Evolutionary conservation across 2,329 filamentous ascomycete genomes (phyloP).

Genomic region (Colletotrichum australisinense): DNA sequence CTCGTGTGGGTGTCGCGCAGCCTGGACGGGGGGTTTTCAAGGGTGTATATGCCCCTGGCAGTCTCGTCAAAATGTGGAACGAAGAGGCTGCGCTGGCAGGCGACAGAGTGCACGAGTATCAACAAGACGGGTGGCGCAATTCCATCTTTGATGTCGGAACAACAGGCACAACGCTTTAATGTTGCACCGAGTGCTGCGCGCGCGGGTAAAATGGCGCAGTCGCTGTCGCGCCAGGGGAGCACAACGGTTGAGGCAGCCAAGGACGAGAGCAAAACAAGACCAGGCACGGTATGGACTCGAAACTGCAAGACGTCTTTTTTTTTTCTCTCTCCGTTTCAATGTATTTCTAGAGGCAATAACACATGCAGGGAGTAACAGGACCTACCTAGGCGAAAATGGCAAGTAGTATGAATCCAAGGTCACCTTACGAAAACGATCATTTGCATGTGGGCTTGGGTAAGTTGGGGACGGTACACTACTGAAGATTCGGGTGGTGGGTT

Average conservation of each 20-base stretch:
- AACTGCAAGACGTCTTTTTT: not conserved
- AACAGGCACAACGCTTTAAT: conserved; percentile 31
- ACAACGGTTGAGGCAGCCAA: not conserved
- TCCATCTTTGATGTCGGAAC: conserved; percentile 75
- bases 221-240: not conserved
- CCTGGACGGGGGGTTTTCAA: conserved; percentile 74
- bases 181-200: conserved; percentile 1
- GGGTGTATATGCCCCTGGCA: conserved; percentile 88
- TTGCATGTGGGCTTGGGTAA: not conserved
- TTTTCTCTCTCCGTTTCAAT: not conserved
- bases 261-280: not conserved
- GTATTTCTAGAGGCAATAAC: conserved; percentile 18
- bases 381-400: conserved; percentile 21
- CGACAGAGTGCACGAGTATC: conserved; percentile 81
- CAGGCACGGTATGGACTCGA: conserved; percentile 10
- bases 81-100: conserved; percentile 78
- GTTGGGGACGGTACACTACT: not conserved
- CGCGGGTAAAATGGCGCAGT: conserved; percentile 11
- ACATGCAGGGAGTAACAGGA: conserved; percentile 19
- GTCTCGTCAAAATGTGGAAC: conserved; percentile 90
- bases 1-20: conserved; percentile 75
- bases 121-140: conserved; percentile 82
- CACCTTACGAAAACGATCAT: not conserved
- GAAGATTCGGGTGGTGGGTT: not conserved
- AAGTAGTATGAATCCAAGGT: conserved; percentile 9